Evolutionary conservation across 1,284 basidiomycete genomes (phyloP).

Genomic region (Hemileia vastatrix): DNA sequence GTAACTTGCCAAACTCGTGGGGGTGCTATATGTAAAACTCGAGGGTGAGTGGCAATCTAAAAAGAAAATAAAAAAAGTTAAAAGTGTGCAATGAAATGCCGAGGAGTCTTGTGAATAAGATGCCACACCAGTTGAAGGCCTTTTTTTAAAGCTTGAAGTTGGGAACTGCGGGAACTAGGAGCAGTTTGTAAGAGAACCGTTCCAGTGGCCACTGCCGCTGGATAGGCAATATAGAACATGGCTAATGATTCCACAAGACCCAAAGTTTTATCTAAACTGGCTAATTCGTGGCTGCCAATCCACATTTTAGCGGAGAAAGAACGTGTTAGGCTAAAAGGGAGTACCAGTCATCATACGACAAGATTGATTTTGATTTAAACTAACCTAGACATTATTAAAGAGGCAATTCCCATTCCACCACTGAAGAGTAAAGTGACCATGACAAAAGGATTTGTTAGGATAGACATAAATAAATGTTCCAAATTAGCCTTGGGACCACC

Average conservation of each 20-base stretch:
- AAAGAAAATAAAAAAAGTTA: constrained; percentile 23
- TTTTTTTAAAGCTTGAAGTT: background rate
- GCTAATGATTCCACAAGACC: constrained; percentile 62
- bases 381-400: background rate
- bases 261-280: constrained; percentile 61
- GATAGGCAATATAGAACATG: constrained; percentile 70
- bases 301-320: constrained; percentile 45
- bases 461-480: background rate
- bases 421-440: constrained; percentile 45
- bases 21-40: constrained; percentile 64
- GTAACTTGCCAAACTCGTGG: constrained; percentile 78
- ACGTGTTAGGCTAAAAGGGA: constrained; percentile 22
- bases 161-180: constrained; percentile 47
- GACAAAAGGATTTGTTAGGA: background rate
- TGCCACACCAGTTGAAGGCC: constrained; percentile 17
- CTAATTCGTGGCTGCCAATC: constrained; percentile 49
- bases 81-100: background rate
- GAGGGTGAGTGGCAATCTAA: constrained; percentile 66
- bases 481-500: constrained; percentile 2
- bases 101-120: background rate
- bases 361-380: background rate
- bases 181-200: constrained; percentile 77
- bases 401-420: constrained; percentile 29
- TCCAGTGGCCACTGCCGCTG: constrained; percentile 65
- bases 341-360: background rate